A percentile compares a stretch with the other conserved stretches of the same genome.
Evolutionary conservation across 495 filamentous ascomycete genomes (phyloP).

Genomic region (Penicillium subrubescens): DNA sequence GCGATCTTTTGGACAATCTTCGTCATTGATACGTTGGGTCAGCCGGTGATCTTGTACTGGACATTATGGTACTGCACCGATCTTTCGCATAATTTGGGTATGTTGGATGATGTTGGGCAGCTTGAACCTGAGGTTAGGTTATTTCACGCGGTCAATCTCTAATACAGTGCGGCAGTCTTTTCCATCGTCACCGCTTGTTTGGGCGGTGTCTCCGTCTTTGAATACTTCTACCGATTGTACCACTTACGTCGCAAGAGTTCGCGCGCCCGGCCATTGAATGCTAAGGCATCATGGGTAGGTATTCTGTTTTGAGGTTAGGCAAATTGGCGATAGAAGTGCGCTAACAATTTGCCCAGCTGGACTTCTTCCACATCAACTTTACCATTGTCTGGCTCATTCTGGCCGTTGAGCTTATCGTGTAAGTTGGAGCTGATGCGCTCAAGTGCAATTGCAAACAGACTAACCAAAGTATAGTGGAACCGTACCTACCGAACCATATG

Average conservation of each 20-base stretch:
- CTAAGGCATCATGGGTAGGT: slow-evolving; percentile 50
- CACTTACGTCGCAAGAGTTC: slow-evolving; percentile 50
- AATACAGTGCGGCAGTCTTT: slow-evolving; percentile 44
- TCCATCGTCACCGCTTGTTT: slow-evolving; percentile 58
- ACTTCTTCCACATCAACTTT: slow-evolving; percentile 67
- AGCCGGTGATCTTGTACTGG: slow-evolving; percentile 61
- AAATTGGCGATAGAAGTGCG: background rate
- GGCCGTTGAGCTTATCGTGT: slow-evolving; percentile 57
- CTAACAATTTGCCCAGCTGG: slow-evolving; percentile 41
- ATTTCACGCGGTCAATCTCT: slow-evolving; percentile 2
- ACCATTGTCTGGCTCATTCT: slow-evolving; percentile 54
- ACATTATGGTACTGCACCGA: slow-evolving; percentile 56
- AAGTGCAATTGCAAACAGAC: slow-evolving; percentile 1
- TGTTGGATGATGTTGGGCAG: slow-evolving; percentile 16
- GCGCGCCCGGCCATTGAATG: slow-evolving; percentile 55
- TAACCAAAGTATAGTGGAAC: slow-evolving; percentile 42
- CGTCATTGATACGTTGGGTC: slow-evolving; percentile 52
- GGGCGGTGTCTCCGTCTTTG: slow-evolving; percentile 61
- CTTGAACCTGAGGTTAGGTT: background rate
- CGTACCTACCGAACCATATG: slow-evolving; percentile 41
- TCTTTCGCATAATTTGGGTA: slow-evolving; percentile 57
- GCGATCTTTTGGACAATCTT: slow-evolving; percentile 61
- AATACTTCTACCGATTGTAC: slow-evolving; percentile 54
- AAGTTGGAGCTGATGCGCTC: slow-evolving; percentile 16
- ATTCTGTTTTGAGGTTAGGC: background rate